Evolutionary conservation across 371 early-diverging fungal species (phyloP).

Genomic region (Blakeslea trispora): DNA sequence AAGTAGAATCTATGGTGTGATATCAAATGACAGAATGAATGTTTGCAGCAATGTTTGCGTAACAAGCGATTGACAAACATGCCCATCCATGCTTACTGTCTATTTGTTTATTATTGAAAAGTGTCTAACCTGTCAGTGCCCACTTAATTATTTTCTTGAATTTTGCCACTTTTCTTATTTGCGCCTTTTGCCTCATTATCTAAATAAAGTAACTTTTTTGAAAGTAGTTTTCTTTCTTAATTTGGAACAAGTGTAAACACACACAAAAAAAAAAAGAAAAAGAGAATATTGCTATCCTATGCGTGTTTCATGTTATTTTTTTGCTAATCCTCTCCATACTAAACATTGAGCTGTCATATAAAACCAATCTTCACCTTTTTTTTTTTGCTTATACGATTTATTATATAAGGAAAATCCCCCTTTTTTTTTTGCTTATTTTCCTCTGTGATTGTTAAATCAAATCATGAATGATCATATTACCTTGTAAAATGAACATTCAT

Average conservation of each 20-base stretch:
- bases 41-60: too few relatives aligned
- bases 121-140: too few relatives aligned
- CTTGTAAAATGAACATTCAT: background rate
- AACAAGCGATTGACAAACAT: too few relatives aligned
- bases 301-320: background rate
- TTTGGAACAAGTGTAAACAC: slow-evolving; percentile 9
- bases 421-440: too few relatives aligned
- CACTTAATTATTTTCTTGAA: too few relatives aligned
- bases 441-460: too few relatives aligned
- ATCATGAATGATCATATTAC: background rate
- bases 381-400: too few relatives aligned
- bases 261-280: too few relatives aligned
- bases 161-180: background rate
- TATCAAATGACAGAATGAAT: too few relatives aligned
- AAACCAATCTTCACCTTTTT: background rate
- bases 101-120: too few relatives aligned
- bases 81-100: too few relatives aligned
- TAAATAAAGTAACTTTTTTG: background rate
- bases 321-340: background rate
- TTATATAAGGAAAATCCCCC: too few relatives aligned
- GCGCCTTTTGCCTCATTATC: background rate
- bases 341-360: background rate
- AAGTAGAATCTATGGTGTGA: slow-evolving; percentile 9
- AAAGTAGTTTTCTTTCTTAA: background rate
- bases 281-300: background rate